Conservation (phyloP, 2,329 filamentous ascomycete species). For the Dryadomyces quercus-mongolicae region DNA sequence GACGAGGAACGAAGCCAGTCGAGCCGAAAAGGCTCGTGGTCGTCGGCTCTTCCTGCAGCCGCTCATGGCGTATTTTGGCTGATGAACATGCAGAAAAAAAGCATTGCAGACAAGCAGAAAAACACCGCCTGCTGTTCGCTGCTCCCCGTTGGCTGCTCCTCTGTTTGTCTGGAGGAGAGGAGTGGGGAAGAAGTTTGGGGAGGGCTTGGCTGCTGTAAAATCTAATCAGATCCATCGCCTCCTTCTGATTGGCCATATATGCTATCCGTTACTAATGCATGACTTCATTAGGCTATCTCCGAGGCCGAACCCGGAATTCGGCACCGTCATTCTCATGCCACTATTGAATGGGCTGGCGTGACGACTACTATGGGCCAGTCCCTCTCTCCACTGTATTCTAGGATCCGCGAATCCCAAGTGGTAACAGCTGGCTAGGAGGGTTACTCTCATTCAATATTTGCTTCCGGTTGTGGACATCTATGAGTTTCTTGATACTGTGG, state of each 20-base stretch:
- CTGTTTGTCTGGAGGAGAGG: too few species aligned
- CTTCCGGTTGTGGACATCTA: background rate
- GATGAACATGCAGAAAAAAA: background rate
- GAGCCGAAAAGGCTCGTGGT: background rate
- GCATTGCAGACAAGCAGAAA: background rate
- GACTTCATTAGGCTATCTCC: background rate
- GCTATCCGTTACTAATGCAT: background rate
- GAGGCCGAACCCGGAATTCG: background rate
- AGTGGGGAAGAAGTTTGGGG: too few species aligned
- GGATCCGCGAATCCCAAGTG: too few species aligned
- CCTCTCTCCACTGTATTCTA: too few species aligned
- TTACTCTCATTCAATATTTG: background rate
- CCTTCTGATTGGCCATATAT: constrained; percentile 4
- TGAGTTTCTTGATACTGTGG: background rate
- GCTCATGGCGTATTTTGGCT: background rate
- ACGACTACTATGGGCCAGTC: too few species aligned
- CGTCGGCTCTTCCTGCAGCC: background rate
- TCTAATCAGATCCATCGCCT: constrained; percentile 13
- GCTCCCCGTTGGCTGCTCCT: background rate
- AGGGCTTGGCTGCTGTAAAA: background rate
- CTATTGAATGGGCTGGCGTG: too few species aligned
- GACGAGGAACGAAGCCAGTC: background rate
- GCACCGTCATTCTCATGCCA: too few species aligned
- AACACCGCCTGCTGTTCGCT: background rate
- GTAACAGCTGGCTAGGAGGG: too few species aligned